Conservation (phyloP, 2,329 filamentous ascomycete genomes). For the Stagonosporopsis vannaccii region DNA sequence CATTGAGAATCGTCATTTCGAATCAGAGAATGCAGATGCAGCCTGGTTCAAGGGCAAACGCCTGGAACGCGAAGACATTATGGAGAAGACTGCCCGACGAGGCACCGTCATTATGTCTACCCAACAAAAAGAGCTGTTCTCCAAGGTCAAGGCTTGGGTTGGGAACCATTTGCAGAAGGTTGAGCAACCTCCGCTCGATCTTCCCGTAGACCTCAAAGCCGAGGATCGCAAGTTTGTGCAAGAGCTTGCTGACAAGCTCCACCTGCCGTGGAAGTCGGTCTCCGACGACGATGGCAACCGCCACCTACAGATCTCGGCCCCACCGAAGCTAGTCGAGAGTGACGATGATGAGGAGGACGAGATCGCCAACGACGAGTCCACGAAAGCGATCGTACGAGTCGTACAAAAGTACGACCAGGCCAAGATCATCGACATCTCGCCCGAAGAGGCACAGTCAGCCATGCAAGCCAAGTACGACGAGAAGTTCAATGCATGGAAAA, state of each 20-base stretch:
- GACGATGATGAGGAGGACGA: slow-evolving; percentile 69
- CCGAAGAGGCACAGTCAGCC: slow-evolving; percentile 78
- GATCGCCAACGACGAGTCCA: slow-evolving; percentile 80
- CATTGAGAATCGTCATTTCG: slow-evolving; percentile 92
- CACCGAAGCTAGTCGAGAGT: slow-evolving; percentile 57
- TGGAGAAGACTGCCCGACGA: slow-evolving; percentile 65
- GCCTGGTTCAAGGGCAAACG: slow-evolving; percentile 92
- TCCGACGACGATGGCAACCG: slow-evolving; percentile 70
- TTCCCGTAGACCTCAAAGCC: slow-evolving; percentile 76
- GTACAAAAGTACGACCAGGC: slow-evolving; percentile 92
- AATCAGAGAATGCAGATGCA: slow-evolving; percentile 85
- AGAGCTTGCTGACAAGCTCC: slow-evolving; percentile 76
- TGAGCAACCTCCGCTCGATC: slow-evolving; percentile 66
- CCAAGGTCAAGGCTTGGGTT: slow-evolving; percentile 82
- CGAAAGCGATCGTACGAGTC: slow-evolving; percentile 82
- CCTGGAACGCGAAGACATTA: slow-evolving; percentile 71
- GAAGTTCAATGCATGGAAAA: slow-evolving; percentile 93
- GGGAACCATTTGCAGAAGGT: slow-evolving; percentile 65
- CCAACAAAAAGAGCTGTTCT: slow-evolving; percentile 81
- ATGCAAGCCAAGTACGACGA: slow-evolving; percentile 87
- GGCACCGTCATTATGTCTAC: slow-evolving; percentile 78
- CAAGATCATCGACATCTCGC: slow-evolving; percentile 78
- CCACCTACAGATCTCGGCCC: slow-evolving; percentile 70
- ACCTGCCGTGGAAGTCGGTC: slow-evolving; percentile 70
- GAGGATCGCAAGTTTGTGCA: slow-evolving; percentile 93